These are phyloP conservation scores for Trichocladium uniseriatum DNA, from an alignment of 495 filamentous ascomycete species.

Conservation along the genomic window DNA sequence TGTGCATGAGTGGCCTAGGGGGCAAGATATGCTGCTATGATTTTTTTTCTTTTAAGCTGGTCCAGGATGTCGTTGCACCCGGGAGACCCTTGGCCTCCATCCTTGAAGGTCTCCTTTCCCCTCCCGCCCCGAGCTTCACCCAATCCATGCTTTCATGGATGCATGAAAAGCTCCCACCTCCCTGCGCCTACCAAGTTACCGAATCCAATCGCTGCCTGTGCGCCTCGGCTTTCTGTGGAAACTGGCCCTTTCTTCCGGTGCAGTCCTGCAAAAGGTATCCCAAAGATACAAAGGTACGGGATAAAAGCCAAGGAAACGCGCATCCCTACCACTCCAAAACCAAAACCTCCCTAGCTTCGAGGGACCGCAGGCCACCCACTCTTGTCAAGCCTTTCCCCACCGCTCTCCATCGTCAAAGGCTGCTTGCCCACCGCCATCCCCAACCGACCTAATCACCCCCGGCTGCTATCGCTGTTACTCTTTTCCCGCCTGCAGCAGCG, in stretches of 20 bases:
- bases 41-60: neutral
- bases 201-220: neutral
- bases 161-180: constrained; percentile 5
- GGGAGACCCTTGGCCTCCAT: constrained; percentile 1
- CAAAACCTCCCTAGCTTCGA: neutral
- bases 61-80: neutral
- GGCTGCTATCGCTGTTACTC: constrained; percentile 2
- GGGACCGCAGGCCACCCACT: constrained; percentile 4
- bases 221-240: constrained; percentile 2
- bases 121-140: neutral
- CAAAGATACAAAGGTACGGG: too few species aligned
- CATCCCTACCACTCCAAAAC: constrained; percentile 5
- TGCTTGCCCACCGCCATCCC: constrained; percentile 8
- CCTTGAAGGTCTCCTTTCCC: neutral
- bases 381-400: constrained; percentile 12
- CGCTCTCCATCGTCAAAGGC: constrained; percentile 12
- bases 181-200: neutral
- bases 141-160: too few species aligned
- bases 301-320: constrained; percentile 2
- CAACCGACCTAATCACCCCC: neutral
- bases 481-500: constrained; percentile 11
- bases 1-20: neutral
- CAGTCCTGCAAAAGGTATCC: neutral
- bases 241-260: neutral
- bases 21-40: neutral